These are phyloP conservation scores for Raffaelea arxii DNA, from an alignment of 2,329 filamentous ascomycete genomes.

Conservation along the genomic window DNA sequence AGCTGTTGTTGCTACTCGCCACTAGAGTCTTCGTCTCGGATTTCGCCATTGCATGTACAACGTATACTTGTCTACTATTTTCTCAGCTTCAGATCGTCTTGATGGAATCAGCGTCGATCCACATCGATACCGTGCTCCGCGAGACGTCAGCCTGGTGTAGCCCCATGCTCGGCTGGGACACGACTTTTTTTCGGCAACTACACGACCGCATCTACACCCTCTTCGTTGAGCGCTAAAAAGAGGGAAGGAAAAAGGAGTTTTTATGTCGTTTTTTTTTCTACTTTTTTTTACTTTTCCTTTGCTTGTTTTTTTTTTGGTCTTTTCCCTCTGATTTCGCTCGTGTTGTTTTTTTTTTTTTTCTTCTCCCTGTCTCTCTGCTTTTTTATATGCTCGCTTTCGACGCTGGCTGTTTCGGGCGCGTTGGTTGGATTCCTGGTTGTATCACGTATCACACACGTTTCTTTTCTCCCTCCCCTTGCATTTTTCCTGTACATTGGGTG, in stretches of 20 bases:
- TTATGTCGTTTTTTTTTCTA: neutral
- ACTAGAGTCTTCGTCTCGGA: constrained; percentile 1
- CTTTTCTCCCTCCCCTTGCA: neutral
- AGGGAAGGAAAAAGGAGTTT: constrained; percentile 5
- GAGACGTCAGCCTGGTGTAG: too few relatives aligned
- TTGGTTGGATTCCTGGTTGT: neutral
- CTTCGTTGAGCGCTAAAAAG: constrained; percentile 2
- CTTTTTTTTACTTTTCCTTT: neutral
- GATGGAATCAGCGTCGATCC: too few relatives aligned
- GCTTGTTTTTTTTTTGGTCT: neutral
- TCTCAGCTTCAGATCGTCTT: neutral
- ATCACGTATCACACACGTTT: neutral
- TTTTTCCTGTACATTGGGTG: too few relatives aligned
- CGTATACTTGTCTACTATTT: too few relatives aligned
- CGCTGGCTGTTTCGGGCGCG: neutral
- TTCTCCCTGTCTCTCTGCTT: neutral
- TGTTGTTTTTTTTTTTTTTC: neutral
- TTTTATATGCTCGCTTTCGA: neutral
- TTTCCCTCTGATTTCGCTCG: neutral
- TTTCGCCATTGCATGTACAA: neutral
- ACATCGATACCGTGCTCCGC: too few relatives aligned
- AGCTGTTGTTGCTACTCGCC: constrained; percentile 12
- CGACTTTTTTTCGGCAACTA: too few relatives aligned
- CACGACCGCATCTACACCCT: neutral
- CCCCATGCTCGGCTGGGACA: too few relatives aligned